A percentile compares a stretch with the other conserved stretches of the same genome.
Conservation (phyloP, 2,329 filamentous ascomycete genomes). For the Fusarium chaquense region DNA sequence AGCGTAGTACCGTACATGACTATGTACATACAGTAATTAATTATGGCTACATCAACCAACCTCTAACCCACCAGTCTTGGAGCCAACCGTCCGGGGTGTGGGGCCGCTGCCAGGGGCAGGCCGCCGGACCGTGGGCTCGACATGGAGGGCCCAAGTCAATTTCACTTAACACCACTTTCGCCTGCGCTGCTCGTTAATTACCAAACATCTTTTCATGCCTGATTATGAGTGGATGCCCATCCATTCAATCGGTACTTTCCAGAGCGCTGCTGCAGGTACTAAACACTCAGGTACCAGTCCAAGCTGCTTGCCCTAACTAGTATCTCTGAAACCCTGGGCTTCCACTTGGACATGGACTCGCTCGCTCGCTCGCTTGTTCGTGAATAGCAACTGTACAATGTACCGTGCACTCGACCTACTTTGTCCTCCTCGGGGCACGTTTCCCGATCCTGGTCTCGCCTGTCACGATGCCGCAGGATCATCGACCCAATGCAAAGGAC, state of each 20-base stretch:
- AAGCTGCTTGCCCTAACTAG: not conserved
- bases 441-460: slow-evolving; percentile 29
- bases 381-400: slow-evolving; percentile 11
- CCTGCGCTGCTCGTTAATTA: slow-evolving; percentile 25
- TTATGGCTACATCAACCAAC: slow-evolving; percentile 6
- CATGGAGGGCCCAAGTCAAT: slow-evolving; percentile 21
- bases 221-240: slow-evolving; percentile 34
- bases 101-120: slow-evolving; percentile 44
- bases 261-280: slow-evolving; percentile 41
- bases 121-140: slow-evolving; percentile 29
- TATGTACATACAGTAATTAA: not conserved
- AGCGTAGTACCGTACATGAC: not conserved
- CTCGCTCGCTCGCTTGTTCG: slow-evolving; percentile 31
- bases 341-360: slow-evolving; percentile 7
- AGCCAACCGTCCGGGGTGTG: slow-evolving; percentile 46
- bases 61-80: slow-evolving; percentile 38
- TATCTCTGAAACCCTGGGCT: slow-evolving; percentile 33
- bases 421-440: slow-evolving; percentile 22
- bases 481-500: slow-evolving; percentile 43
- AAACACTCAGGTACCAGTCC: slow-evolving; percentile 23
- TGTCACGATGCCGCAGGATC: slow-evolving; percentile 33
- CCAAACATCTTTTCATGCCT: slow-evolving; percentile 33
- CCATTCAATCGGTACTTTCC: slow-evolving; percentile 42
- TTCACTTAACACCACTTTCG: slow-evolving; percentile 16
- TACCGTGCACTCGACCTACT: slow-evolving; percentile 13